Evolutionary conservation across 2,329 filamentous ascomycete species (phyloP).

Genomic region (Elsinoe necatrix): DNA sequence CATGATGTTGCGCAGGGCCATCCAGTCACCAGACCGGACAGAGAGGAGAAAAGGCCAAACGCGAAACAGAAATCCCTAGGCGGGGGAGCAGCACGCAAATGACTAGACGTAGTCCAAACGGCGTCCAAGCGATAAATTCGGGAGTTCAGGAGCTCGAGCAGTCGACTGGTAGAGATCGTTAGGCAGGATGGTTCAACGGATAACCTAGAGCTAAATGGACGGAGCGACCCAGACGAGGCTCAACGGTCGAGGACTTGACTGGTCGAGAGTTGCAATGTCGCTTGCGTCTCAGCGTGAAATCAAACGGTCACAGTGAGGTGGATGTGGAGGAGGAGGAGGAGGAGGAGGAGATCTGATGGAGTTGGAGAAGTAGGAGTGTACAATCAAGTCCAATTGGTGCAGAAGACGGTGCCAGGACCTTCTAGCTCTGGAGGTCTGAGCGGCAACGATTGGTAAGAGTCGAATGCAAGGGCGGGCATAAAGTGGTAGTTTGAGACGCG

Average conservation of each 20-base stretch:
- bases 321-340: neutral
- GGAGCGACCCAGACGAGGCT: neutral
- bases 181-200: neutral
- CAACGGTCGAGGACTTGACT: neutral
- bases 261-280: neutral
- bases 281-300: conserved; percentile 10
- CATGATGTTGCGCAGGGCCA: conserved; percentile 33
- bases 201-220: conserved; percentile 12
- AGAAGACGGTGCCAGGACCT: neutral
- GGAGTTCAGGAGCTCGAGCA: conserved; percentile 9
- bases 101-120: neutral
- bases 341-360: neutral
- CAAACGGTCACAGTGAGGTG: neutral
- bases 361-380: neutral
- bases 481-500: conserved; percentile 5
- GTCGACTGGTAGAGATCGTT: neutral
- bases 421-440: neutral
- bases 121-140: neutral
- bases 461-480: conserved; percentile 11
- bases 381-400: neutral
- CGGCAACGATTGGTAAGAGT: neutral
- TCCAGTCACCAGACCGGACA: conserved; percentile 13
- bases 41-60: neutral
- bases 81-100: neutral
- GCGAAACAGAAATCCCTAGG: neutral